phyloP scores from a whole-genome alignment of 2,329 filamentous ascomycete genomes.

The Nigrograna mackinnonii region DNA sequence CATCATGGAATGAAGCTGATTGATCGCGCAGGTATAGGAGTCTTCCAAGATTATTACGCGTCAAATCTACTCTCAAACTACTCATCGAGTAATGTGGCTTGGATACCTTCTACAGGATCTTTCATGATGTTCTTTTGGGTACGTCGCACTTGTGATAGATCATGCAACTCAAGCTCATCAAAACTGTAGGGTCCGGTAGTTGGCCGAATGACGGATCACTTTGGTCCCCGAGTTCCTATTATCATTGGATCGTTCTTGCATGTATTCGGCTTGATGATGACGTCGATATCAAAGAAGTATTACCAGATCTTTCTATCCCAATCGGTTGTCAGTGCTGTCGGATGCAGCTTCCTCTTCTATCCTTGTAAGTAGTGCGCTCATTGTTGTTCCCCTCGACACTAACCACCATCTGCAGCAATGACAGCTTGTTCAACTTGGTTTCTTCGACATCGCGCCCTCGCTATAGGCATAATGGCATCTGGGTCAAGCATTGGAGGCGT shows the following conservation, averaged over 20 bases:
- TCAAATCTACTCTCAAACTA: conserved; percentile 30
- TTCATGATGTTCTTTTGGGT: conserved; percentile 52
- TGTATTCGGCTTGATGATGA: conserved; percentile 63
- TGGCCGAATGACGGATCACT: conserved; percentile 56
- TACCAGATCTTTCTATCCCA: conserved; percentile 56
- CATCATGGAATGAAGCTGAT: conserved; percentile 1
- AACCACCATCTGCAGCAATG: no score
- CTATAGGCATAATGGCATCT: conserved; percentile 51
- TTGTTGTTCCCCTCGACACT: no score
- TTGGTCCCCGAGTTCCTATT: conserved; percentile 48
- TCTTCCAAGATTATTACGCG: conserved; percentile 45
- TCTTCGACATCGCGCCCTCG: conserved; percentile 46
- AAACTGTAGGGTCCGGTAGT: conserved; percentile 58
- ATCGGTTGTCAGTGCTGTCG: conserved; percentile 52
- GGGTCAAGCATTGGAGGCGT: conserved; percentile 57
- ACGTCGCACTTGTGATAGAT: no score
- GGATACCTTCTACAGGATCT: conserved; percentile 41
- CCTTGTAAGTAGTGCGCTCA: no score
- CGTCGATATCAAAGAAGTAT: conserved; percentile 54
- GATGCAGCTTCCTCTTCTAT: conserved; percentile 22
- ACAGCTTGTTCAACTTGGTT: no score
- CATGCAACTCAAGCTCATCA: no score
- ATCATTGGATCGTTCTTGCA: conserved; percentile 50
- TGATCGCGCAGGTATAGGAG: conserved; percentile 25
- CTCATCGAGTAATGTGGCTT: conserved; percentile 34